Base-by-base conservation (phyloP, 306 rosid genomes). In the Gastrolobium villosum region DNA sequence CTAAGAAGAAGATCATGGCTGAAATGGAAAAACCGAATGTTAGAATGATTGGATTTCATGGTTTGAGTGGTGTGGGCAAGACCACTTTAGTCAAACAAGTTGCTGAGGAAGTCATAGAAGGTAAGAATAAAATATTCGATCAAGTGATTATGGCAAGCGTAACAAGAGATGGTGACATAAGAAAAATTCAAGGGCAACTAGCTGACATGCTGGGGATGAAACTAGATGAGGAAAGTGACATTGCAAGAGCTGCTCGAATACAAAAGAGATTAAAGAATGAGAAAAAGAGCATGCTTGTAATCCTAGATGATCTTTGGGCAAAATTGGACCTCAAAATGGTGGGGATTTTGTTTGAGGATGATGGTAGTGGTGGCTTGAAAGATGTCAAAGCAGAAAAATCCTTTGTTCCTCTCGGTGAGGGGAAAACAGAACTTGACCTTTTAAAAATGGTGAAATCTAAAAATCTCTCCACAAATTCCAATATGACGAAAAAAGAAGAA, bases 1-100 rank as follows among this genome's bases (percentile, higher is more conserved):
- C 32, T 3, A 30, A 1, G n/a, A 7, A 30, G 0, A 20, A 46
- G 8, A 36, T 81, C 5, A 65, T 2, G 2, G 28, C 0, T 34
- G 60, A 3, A 3, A 11, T 80, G 44, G 4, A 48, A 45, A 13
- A 65, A 14, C 4, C 76, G 0, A 9, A 5, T 5, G 37, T 61
- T 8, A 62, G 31, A 39, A 62, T 50, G 31, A 32, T 79, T 10
- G 83, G 83, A 0, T 14, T 79, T 39, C 11, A 26, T 65, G 84
- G 84, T 5, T 28, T 1, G 31, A 76, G 63, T 35, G 84, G 84
- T 10, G 76, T 66, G 44, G 84, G 84, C 2, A 81, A 81, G 49
- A 74, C 80, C n/a, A 46, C 80, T 45, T 37, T 74, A 5, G 76
- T 81, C 6, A 81, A 46, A 66, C 39, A 56, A 28, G 40, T 66